Evolutionary conservation across 2,329 filamentous ascomycete species (phyloP).

Genomic region (Fulvia fulva): DNA sequence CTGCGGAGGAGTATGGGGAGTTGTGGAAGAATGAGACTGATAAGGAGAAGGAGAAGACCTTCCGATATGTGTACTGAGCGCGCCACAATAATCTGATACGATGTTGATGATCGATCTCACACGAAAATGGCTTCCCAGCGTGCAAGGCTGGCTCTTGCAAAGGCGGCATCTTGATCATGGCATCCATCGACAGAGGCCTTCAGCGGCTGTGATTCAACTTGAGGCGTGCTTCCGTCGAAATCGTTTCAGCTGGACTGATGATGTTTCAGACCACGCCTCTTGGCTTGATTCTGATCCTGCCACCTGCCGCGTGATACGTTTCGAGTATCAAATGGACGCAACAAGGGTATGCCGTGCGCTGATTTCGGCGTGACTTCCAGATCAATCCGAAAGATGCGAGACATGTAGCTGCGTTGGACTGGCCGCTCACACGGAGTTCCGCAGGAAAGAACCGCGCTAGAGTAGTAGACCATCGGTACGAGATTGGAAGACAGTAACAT

Average conservation of each 20-base stretch:
- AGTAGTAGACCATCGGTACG: too few relatives aligned
- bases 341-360: too few relatives aligned
- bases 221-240: background rate
- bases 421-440: too few relatives aligned
- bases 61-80: constrained; percentile 1
- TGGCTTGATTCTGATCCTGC: background rate
- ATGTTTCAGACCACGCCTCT: background rate
- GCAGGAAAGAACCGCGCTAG: too few relatives aligned
- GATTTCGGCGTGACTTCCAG: too few relatives aligned
- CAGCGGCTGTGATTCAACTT: background rate
- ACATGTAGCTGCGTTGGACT: too few relatives aligned
- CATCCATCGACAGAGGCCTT: background rate
- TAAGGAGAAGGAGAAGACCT: constrained; percentile 3
- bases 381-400: too few relatives aligned
- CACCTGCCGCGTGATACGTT: background rate
- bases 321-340: too few relatives aligned
- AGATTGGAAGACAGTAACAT: too few relatives aligned
- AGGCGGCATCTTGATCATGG: too few relatives aligned
- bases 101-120: background rate
- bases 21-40: background rate
- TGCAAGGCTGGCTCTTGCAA: too few relatives aligned
- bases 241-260: background rate
- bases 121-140: too few relatives aligned
- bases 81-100: background rate
- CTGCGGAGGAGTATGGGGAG: background rate